A percentile compares a stretch with the other conserved stretches of the same genome.
These are phyloP conservation scores for Penicillium janthinellum DNA, from an alignment of 2,329 filamentous ascomycete species.

Conservation along the genomic window DNA sequence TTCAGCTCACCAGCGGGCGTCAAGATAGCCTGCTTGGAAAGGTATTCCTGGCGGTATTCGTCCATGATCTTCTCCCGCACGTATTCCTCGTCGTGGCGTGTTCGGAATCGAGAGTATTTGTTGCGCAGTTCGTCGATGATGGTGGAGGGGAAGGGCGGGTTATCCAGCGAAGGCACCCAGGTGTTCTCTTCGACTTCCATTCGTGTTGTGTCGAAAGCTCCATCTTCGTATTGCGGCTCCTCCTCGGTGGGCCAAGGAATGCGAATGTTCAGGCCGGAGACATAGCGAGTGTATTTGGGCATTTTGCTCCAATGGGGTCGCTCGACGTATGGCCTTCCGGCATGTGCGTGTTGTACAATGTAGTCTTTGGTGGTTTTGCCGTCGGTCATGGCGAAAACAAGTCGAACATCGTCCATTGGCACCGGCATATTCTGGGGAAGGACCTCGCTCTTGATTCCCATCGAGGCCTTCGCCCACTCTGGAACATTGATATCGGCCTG, in stretches of 20 bases:
- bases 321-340: constrained; percentile 54
- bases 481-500: constrained; percentile 49
- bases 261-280: constrained; percentile 69
- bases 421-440: constrained; percentile 59
- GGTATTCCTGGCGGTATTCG: constrained; percentile 52
- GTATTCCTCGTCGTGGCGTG: constrained; percentile 75
- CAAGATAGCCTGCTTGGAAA: constrained; percentile 48
- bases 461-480: constrained; percentile 39
- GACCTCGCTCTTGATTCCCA: constrained; percentile 44
- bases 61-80: constrained; percentile 64
- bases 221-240: constrained; percentile 55
- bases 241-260: constrained; percentile 74
- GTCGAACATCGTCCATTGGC: constrained; percentile 71
- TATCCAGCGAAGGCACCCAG: constrained; percentile 75
- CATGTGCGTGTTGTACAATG: constrained; percentile 71
- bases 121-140: constrained; percentile 85
- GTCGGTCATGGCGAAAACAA: constrained; percentile 73
- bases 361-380: constrained; percentile 71
- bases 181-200: constrained; percentile 73
- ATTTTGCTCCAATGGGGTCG: constrained; percentile 49
- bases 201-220: constrained; percentile 71
- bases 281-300: constrained; percentile 52
- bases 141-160: constrained; percentile 74
- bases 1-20: constrained; percentile 51
- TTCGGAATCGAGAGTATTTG: constrained; percentile 79